These are phyloP conservation scores for Amylocystis lapponica DNA, from an alignment of 768 basidiomycete species.

Conservation along the genomic window DNA sequence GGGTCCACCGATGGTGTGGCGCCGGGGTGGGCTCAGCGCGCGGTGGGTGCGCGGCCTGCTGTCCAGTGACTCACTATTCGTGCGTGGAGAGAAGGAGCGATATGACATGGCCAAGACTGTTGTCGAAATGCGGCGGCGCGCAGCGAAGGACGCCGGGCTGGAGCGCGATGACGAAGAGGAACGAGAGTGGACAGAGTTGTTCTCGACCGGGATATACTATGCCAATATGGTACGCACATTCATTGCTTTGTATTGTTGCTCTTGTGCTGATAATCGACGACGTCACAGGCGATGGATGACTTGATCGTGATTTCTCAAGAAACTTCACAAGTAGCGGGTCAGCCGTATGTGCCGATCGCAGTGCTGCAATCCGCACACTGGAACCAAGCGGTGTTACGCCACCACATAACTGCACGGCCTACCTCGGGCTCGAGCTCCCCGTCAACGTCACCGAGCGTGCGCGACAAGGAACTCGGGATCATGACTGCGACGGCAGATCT, in stretches of 20 bases:
- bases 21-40: conserved; percentile 66
- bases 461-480: conserved; percentile 65
- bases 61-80: conserved; percentile 75
- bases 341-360: conserved; percentile 60
- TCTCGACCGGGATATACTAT: conserved; percentile 77
- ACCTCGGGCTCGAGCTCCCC: conserved; percentile 24
- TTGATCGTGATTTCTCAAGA: conserved; percentile 70
- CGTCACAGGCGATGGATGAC: conserved; percentile 69
- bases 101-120: conserved; percentile 74
- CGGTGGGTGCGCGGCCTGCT: conserved; percentile 70
- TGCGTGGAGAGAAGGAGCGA: conserved; percentile 70
- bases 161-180: conserved; percentile 58
- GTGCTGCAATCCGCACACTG: conserved; percentile 77
- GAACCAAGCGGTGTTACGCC: conserved; percentile 64
- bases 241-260: conserved; percentile 1
- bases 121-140: conserved; percentile 62
- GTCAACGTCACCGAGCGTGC: conserved; percentile 27
- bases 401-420: conserved; percentile 44
- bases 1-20: conserved; percentile 55
- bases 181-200: conserved; percentile 60
- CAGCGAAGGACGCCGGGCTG: conserved; percentile 26
- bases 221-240: conserved; percentile 63
- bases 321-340: conserved; percentile 62
- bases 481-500: conserved; percentile 50
- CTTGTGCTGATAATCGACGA: conserved; percentile 6